A percentile compares a stretch with the other conserved stretches of the same genome.
phyloP scores from a whole-genome alignment of 1,284 basidiomycete species.

The Ganoderma sp. region DNA sequence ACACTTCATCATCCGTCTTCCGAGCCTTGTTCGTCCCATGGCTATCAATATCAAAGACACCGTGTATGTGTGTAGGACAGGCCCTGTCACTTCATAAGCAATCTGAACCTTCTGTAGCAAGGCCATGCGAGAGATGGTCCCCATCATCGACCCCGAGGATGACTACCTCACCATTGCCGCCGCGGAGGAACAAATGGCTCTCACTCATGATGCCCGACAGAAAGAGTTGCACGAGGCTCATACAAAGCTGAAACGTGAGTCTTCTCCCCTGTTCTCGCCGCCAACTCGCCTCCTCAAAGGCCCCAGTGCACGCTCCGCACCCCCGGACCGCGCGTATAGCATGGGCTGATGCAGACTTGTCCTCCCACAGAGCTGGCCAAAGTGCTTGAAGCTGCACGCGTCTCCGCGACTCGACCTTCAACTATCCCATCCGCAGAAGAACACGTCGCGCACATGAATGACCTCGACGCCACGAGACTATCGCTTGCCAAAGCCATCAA shows the following conservation, averaged over 20 bases:
- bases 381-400: conserved; percentile 67
- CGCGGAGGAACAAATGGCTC: conserved; percentile 69
- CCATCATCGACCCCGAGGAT: conserved; percentile 74
- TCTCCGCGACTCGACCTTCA: conserved; percentile 71
- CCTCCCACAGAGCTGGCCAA: conserved; percentile 61
- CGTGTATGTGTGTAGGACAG: conserved; percentile 31
- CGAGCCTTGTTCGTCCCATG: conserved; percentile 16
- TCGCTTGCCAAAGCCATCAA: conserved; percentile 78
- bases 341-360: no score
- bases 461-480: conserved; percentile 65
- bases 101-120: conserved; percentile 48
- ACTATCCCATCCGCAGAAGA: conserved; percentile 69
- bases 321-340: background rate
- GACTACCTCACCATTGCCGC: conserved; percentile 75
- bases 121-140: conserved; percentile 67
- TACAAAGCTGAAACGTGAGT: conserved; percentile 61
- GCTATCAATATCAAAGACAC: conserved; percentile 38
- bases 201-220: conserved; percentile 58
- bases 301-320: background rate
- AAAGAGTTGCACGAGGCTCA: conserved; percentile 71
- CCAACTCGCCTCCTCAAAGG: background rate
- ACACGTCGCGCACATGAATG: conserved; percentile 65
- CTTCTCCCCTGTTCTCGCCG: background rate
- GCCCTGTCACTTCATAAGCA: background rate
- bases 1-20: background rate